Conservation (phyloP, 1,284 basidiomycete genomes). For the Ustilago curta region DNA sequence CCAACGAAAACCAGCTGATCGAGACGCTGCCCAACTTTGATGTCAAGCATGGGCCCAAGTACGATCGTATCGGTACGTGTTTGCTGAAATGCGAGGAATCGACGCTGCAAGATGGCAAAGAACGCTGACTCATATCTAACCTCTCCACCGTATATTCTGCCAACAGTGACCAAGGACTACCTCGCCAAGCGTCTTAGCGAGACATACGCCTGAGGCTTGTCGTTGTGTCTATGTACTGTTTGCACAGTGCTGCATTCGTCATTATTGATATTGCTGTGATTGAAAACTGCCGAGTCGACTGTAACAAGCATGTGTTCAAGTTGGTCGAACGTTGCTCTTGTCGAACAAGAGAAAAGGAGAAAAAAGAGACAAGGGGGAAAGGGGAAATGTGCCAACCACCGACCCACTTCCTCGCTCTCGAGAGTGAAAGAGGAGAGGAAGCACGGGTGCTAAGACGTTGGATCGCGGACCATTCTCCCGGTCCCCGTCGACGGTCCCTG, state of each 20-base stretch:
- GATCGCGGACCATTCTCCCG: slow-evolving; percentile 45
- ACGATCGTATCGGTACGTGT: slow-evolving; percentile 71
- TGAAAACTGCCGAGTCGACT: not conserved
- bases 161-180: slow-evolving; percentile 77
- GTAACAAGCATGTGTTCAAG: not conserved
- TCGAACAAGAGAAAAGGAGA: slow-evolving; percentile 3
- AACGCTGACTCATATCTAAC: not conserved
- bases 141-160: not conserved
- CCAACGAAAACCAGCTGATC: slow-evolving; percentile 79
- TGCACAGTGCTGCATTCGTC: slow-evolving; percentile 4
- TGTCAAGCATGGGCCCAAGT: slow-evolving; percentile 64
- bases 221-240: not conserved
- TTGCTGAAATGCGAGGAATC: too few relatives aligned
- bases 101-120: too few relatives aligned
- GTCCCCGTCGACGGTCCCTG: slow-evolving; percentile 32
- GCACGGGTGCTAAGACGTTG: slow-evolving; percentile 53
- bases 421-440: slow-evolving; percentile 19
- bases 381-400: slow-evolving; percentile 52
- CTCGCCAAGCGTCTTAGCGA: slow-evolving; percentile 75
- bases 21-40: slow-evolving; percentile 75
- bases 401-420: slow-evolving; percentile 42
- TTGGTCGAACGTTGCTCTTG: too few relatives aligned
- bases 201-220: slow-evolving; percentile 24
- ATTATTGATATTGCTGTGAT: not conserved
- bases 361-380: slow-evolving; percentile 4